These are phyloP conservation scores for Psilocybe sp. DNA, from an alignment of 768 basidiomycete species.

Conservation along the genomic window DNA sequence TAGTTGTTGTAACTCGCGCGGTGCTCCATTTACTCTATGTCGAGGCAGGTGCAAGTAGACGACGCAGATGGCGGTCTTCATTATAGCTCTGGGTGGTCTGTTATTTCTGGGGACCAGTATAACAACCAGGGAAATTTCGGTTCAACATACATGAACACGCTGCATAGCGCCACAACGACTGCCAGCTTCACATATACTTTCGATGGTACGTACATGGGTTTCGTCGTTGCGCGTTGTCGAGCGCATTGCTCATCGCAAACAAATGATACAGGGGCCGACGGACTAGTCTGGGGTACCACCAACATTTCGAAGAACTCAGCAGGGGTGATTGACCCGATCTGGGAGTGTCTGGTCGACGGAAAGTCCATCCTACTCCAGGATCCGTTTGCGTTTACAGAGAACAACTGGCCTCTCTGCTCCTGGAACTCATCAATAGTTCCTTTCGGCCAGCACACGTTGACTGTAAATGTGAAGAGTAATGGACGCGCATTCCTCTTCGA, in stretches of 20 bases:
- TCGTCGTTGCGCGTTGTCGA: background rate
- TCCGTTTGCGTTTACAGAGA: conserved; percentile 8
- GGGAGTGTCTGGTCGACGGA: conserved; percentile 14
- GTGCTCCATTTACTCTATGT: background rate
- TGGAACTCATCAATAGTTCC: conserved; percentile 5
- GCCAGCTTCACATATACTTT: conserved; percentile 16
- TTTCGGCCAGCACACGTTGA: conserved; percentile 14
- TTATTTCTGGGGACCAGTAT: conserved; percentile 6
- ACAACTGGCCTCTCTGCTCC: conserved; percentile 18
- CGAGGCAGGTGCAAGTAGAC: conserved; percentile 14
- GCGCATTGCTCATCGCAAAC: background rate
- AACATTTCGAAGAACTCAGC: conserved; percentile 7
- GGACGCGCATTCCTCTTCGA: conserved; percentile 17
- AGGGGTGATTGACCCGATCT: conserved; percentile 12
- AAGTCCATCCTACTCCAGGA: background rate
- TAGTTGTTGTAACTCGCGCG: too few relatives aligned
- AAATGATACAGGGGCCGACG: conserved; percentile 5
- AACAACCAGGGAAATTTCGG: conserved; percentile 16
- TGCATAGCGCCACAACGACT: conserved; percentile 9
- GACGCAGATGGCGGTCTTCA: conserved; percentile 9
- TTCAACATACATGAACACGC: conserved; percentile 7
- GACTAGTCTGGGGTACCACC: conserved; percentile 11
- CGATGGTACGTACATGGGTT: conserved; percentile 6
- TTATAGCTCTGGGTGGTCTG: conserved; percentile 10
- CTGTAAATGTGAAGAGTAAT: conserved; percentile 11